Conservation (phyloP, 2,329 filamentous ascomycete species). For the Cladosporium sp. region DNA sequence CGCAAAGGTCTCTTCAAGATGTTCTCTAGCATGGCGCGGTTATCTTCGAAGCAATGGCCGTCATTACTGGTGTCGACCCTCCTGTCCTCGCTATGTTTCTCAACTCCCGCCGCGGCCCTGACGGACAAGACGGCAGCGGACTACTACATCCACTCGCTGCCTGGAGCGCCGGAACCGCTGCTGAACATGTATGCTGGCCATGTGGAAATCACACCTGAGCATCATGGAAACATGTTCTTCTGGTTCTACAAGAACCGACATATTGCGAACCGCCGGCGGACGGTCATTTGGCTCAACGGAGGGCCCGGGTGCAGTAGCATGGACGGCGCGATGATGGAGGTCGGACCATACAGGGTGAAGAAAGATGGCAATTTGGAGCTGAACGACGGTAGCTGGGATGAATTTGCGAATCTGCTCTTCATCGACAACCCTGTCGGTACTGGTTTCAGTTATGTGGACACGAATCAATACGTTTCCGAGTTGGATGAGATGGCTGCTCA, state of each 20-base stretch:
- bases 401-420: slow-evolving; percentile 95
- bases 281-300: slow-evolving; percentile 95
- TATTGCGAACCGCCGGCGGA: slow-evolving; percentile 85
- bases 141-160: slow-evolving; percentile 83
- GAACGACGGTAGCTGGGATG: slow-evolving; percentile 97
- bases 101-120: background rate
- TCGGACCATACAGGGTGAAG: slow-evolving; percentile 86
- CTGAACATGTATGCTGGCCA: slow-evolving; percentile 99
- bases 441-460: slow-evolving; percentile 93
- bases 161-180: slow-evolving; percentile 74
- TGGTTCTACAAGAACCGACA: slow-evolving; percentile 97
- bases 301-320: slow-evolving; percentile 96
- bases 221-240: slow-evolving; percentile 95
- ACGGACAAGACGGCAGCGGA: slow-evolving; percentile 67
- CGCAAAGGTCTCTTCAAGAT: background rate
- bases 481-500: slow-evolving; percentile 85
- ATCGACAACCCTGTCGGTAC: slow-evolving; percentile 97
- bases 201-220: slow-evolving; percentile 79
- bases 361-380: slow-evolving; percentile 66
- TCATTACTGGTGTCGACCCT: slow-evolving; percentile 17
- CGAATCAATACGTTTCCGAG: slow-evolving; percentile 79
- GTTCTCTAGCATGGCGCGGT: background rate
- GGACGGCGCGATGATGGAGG: slow-evolving; percentile 94
- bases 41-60: slow-evolving; percentile 8
- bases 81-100: slow-evolving; percentile 15